Base-by-base conservation (phyloP, 768 basidiomycete genomes). In the Amanita inopinata region DNA sequence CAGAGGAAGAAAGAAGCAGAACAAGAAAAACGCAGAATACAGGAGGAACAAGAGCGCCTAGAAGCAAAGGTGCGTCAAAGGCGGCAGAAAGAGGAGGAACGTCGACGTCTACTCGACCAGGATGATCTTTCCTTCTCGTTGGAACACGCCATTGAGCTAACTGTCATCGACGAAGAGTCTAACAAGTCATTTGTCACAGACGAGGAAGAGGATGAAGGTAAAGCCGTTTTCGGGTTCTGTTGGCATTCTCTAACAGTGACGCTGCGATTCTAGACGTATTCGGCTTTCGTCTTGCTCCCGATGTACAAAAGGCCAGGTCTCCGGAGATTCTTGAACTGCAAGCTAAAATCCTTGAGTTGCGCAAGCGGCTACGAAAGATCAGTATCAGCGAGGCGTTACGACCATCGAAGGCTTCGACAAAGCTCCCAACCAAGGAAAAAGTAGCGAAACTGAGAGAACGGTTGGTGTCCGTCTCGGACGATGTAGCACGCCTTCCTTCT, bases 341-440 rank as follows among this genome's bases (percentile, higher is more conserved):
- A 51, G 56, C 61, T 18, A 68, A 61, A 22, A 70, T 87, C 32
- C 55, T 74, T 36, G 58, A 60, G 1, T 61, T 84, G 19, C 70
- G 82, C 42, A 81, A 71, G 51, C 69, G 74, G 9, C 61, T 89
- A 23, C 72, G 71, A 33, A 71, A 76, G 6, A 65, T 88, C 46
- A 70, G 66, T 41, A 73, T 87, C 48, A 73, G 74, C 35, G 70
- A 74, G 31, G 55, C 65, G 30, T 67, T 71, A 12, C 67, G 67
- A 17, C 73, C 80, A 4, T 58, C 57, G 6, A 59, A 59, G 40
- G 38, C 63, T 6, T 61, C 70, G n/a, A 48, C 64, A 17, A 55
- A 57, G 20, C 66, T 88, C 25, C 84, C 83, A 1, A 67, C 63
- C 4, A 49, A 64, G 43, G 70, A 69, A 3, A 66, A 74, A 31